Evolutionary conservation across 176 grass and related monocot species (phyloP).

Genomic region (Poa annua): DNA sequence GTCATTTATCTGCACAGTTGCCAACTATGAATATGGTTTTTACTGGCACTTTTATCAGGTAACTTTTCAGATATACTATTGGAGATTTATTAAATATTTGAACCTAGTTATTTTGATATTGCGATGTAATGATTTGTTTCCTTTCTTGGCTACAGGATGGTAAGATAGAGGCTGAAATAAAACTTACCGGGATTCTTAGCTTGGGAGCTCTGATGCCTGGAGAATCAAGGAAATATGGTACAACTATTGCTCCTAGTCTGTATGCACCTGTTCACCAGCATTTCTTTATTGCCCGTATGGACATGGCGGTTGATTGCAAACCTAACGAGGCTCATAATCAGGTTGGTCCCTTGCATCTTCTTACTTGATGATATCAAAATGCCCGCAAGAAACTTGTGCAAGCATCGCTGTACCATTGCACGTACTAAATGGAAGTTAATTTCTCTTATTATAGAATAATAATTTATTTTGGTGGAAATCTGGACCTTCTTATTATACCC

Average conservation of each 20-base stretch:
- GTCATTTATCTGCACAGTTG: slow-evolving; percentile 99
- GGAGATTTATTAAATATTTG: neutral
- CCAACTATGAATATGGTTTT: slow-evolving; percentile 99
- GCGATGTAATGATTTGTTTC: slow-evolving; percentile 22
- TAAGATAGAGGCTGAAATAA: slow-evolving; percentile 99
- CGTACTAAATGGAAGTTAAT: neutral
- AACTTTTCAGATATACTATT: slow-evolving; percentile 1
- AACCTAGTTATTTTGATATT: slow-evolving; percentile 21
- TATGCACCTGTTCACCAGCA: slow-evolving; percentile 99
- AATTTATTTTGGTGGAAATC: neutral
- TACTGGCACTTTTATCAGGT: slow-evolving; percentile 99
- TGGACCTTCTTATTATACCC: neutral
- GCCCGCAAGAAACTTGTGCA: neutral
- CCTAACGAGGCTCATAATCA: slow-evolving; percentile 94
- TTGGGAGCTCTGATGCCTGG: slow-evolving; percentile 97
- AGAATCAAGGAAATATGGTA: slow-evolving; percentile 95
- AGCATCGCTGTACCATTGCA: neutral
- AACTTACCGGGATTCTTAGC: slow-evolving; percentile 97
- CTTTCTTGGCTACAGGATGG: slow-evolving; percentile 70
- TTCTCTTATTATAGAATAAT: neutral
- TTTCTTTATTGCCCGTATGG: slow-evolving; percentile 99
- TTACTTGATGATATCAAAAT: slow-evolving; percentile 10
- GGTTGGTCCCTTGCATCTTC: slow-evolving; percentile 47
- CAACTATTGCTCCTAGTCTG: slow-evolving; percentile 95
- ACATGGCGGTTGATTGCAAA: slow-evolving; percentile 98